A percentile compares a stretch with the other conserved stretches of the same genome.
phyloP scores from a whole-genome alignment of 768 basidiomycete species.

The Amanita inopinata region DNA sequence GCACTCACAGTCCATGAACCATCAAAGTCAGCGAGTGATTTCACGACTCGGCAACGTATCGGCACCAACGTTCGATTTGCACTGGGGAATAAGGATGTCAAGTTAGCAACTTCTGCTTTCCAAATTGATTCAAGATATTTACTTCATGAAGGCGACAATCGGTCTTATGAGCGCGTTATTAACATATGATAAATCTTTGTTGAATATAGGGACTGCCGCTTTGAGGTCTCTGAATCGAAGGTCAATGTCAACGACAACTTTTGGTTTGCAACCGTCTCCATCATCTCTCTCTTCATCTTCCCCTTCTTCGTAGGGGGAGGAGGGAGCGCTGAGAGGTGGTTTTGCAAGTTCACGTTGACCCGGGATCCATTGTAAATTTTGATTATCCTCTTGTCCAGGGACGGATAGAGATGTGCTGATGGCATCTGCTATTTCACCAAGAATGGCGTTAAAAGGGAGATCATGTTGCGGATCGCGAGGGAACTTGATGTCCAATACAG shows the following conservation, averaged over 20 bases:
- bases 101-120: too few relatives aligned
- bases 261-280: slow-evolving; percentile 27
- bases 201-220: slow-evolving; percentile 89
- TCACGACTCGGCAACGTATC: slow-evolving; percentile 82
- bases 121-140: slow-evolving; percentile 3
- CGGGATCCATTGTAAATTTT: slow-evolving; percentile 52
- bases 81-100: slow-evolving; percentile 30
- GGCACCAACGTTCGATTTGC: slow-evolving; percentile 91
- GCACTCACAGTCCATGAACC: slow-evolving; percentile 87
- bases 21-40: slow-evolving; percentile 82
- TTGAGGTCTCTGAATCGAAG: slow-evolving; percentile 91
- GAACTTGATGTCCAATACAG: slow-evolving; percentile 96
- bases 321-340: slow-evolving; percentile 72
- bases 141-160: slow-evolving; percentile 99
- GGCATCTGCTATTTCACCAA: slow-evolving; percentile 87
- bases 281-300: slow-evolving; percentile 23
- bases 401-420: slow-evolving; percentile 55
- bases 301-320: slow-evolving; percentile 18
- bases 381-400: slow-evolving; percentile 13
- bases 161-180: slow-evolving; percentile 90
- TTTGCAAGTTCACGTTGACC: slow-evolving; percentile 82
- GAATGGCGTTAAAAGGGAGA: slow-evolving; percentile 64
- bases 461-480: slow-evolving; percentile 69
- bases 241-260: slow-evolving; percentile 83
- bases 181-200: slow-evolving; percentile 79